Conservation (phyloP, 129 eudicot genomes). For the Helianthus tuberosus region DNA sequence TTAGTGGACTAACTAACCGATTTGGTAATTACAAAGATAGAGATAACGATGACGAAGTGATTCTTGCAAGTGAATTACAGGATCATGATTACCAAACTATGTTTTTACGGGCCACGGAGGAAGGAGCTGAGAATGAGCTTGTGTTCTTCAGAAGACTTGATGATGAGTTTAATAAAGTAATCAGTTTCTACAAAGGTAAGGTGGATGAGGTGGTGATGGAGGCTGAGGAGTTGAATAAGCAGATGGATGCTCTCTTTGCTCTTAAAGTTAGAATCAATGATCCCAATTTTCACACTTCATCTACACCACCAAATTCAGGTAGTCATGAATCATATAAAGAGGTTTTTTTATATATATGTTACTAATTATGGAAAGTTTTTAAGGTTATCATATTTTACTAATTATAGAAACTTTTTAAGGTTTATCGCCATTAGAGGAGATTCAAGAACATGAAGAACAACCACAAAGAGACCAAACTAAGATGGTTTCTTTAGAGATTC, state of each 20-base stretch:
- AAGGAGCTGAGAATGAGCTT: conserved; percentile 40
- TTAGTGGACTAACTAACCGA: conserved; percentile 58
- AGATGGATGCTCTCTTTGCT: conserved; percentile 68
- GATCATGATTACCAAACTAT: conserved; percentile 21
- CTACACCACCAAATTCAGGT: conserved; percentile 14
- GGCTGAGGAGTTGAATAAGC: conserved; percentile 51
- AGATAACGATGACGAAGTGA: conserved; percentile 38
- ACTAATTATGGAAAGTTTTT: no score
- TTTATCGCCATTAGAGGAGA: conserved; percentile 32
- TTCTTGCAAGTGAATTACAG: conserved; percentile 37
- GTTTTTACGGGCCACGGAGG: conserved; percentile 26
- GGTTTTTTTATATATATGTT: neutral
- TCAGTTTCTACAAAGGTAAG: conserved; percentile 22
- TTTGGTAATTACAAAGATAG: conserved; percentile 5
- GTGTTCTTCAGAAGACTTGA: conserved; percentile 34
- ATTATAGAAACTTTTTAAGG: conserved; percentile 20
- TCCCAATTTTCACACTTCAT: conserved; percentile 12
- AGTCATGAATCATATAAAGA: neutral
- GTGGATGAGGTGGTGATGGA: conserved; percentile 49
- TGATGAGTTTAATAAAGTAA: conserved; percentile 39
- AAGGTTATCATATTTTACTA: neutral
- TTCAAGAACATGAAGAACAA: conserved; percentile 46
- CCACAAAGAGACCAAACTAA: conserved; percentile 5
- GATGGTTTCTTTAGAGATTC: conserved; percentile 39
- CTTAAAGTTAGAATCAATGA: conserved; percentile 40